Percentiles rank a stretch among this genome's conserved stretches.
phyloP scores from a whole-genome alignment of 1,284 basidiomycete species.

The Trametes hirsuta region DNA sequence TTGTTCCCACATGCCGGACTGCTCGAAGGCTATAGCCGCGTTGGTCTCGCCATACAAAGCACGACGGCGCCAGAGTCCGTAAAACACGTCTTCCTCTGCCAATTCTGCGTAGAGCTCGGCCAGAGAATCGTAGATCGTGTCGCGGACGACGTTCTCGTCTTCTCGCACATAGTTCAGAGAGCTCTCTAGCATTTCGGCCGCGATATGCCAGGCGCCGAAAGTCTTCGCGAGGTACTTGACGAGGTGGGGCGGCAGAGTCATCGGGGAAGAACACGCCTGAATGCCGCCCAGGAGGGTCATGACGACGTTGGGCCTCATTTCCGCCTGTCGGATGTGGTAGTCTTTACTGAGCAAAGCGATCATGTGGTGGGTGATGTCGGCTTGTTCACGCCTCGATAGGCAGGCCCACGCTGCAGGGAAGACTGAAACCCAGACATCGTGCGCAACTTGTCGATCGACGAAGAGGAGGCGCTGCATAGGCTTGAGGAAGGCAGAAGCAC shows the following conservation, averaged over 20 bases:
- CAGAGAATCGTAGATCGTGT: constrained; percentile 89
- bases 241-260: constrained; percentile 92
- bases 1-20: constrained; percentile 97
- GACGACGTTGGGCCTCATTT: constrained; percentile 93
- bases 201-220: constrained; percentile 94
- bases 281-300: constrained; percentile 90
- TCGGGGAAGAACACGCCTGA: constrained; percentile 83
- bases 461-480: constrained; percentile 87
- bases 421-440: constrained; percentile 88
- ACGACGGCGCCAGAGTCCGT: constrained; percentile 93
- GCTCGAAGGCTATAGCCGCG: constrained; percentile 91
- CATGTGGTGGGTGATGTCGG: constrained; percentile 88
- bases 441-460: constrained; percentile 77
- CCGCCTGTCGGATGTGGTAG: constrained; percentile 88
- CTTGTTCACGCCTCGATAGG: constrained; percentile 86
- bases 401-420: constrained; percentile 92
- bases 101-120: constrained; percentile 97
- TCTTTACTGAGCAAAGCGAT: constrained; percentile 93
- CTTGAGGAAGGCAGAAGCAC: constrained; percentile 65
- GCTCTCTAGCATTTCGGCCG: constrained; percentile 86
- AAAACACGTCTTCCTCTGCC: constrained; percentile 96
- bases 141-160: constrained; percentile 83
- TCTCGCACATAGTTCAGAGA: constrained; percentile 77
- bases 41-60: constrained; percentile 92
- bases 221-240: constrained; percentile 97